Evolutionary conservation across 257 asterid genomes (phyloP), one percentile per base, ranked within the genome.

Genomic region (Solanum chilense): DNA sequence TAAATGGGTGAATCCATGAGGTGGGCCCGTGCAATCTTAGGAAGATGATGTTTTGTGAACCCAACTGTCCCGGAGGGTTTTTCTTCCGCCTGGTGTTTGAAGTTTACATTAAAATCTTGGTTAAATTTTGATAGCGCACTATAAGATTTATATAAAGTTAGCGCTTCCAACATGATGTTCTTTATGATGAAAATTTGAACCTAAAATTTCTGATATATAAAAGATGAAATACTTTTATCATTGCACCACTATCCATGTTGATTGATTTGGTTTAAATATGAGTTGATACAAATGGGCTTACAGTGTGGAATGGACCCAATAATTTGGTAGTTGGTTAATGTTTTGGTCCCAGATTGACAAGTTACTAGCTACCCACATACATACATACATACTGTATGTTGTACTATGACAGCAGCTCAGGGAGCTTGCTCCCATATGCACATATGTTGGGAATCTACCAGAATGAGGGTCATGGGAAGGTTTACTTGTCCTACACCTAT

Each of bases 401-500:
- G 82, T 74, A 74, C 82, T 39, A 74, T 74, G 82, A 74, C 52
- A 21, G 82, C 52, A 39, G 33, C 82, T 2, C 52, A 74, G 82
- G 82, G 82, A 74, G 31, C 82, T 74, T 74, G 82, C 52, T 74
- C 82, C 82, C 82, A 21, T 74, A 37, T 74, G 20, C 31, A 74
- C 52, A 74, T 74, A 74, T 39, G 52, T 74, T 74, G 82, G 82
- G 82, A 74, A 74, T 74, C 82, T 74, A 74, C 82, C 31, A 21
- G 31, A 74, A 11, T 6, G 14, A 20, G 81, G 4, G 49, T 74
- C 44, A 37, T 21, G 6, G 31, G 20, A 37, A 37, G 31, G 52
- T 74, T 3, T 10, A 21, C 18, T 74, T 74, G 49, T 21, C 11
- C 29, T 74, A 21, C 0, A 9, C 20, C 31, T 35, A 6, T 74